Percentiles rank a stretch among this genome's conserved stretches.
These are phyloP conservation scores for Hydrangea macrophylla DNA, from an alignment of 148 eudicot genomes.

Conservation along the genomic window DNA sequence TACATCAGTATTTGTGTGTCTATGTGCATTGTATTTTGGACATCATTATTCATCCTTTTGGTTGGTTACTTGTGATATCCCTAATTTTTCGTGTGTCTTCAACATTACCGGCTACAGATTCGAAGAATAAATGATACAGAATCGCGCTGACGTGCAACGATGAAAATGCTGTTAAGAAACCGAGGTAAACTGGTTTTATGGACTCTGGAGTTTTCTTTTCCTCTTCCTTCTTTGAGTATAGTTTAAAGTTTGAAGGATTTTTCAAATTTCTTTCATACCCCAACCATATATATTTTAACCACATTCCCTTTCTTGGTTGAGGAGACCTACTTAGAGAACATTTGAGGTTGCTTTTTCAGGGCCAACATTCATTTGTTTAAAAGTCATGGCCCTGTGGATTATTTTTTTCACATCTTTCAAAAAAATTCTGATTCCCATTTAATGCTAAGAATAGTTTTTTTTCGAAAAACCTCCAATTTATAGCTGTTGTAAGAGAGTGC, in stretches of 20 bases:
- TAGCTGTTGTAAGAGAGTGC: too few species aligned
- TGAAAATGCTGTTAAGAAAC: slow-evolving; percentile 7
- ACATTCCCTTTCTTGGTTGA: background rate
- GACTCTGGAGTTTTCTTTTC: background rate
- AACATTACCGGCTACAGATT: background rate
- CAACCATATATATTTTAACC: background rate
- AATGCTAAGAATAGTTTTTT: too few species aligned
- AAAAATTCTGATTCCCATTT: too few species aligned
- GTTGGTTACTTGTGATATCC: background rate
- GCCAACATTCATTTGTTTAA: too few species aligned
- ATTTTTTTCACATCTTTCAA: too few species aligned
- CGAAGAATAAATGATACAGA: background rate
- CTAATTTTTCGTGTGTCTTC: background rate
- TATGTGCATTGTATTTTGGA: background rate
- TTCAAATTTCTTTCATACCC: background rate
- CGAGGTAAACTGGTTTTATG: background rate
- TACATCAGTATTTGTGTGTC: background rate
- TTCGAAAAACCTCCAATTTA: too few species aligned
- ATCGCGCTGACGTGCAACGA: slow-evolving; percentile 9
- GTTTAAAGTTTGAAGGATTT: background rate
- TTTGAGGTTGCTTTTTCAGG: too few species aligned
- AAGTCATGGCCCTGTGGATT: too few species aligned
- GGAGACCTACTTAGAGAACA: background rate
- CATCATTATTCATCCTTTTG: background rate
- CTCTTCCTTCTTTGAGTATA: background rate